Percentiles rank a stretch among this genome's conserved stretches.
Conservation (phyloP, 257 asterid genomes). For the Echium plantagineum region DNA sequence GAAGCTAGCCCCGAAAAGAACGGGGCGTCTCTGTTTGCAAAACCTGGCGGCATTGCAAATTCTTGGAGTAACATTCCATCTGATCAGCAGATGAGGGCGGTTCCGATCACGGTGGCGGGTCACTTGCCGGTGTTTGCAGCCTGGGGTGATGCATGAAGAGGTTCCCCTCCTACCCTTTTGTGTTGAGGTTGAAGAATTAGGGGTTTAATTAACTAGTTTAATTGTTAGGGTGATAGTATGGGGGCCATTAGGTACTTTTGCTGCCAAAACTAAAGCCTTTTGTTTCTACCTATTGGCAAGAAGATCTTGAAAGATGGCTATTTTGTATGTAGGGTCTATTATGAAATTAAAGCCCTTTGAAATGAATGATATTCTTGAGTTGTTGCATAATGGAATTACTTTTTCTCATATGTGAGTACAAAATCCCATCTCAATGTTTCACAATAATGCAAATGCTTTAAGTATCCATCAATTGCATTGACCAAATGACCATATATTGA, state of each 20-base stretch:
- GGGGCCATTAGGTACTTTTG: slow-evolving; percentile 13
- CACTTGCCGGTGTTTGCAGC: slow-evolving; percentile 70
- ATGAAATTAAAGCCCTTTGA: slow-evolving; percentile 1
- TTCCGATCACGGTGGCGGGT: slow-evolving; percentile 36
- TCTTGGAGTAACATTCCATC: slow-evolving; percentile 31
- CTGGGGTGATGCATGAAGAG: slow-evolving; percentile 43
- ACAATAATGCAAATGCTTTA: slow-evolving; percentile 24
- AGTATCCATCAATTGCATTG: slow-evolving; percentile 15
- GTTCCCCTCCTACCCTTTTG: not conserved
- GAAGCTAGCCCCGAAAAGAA: slow-evolving; percentile 69
- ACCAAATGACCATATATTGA: slow-evolving; percentile 11
- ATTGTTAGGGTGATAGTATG: slow-evolving; percentile 10
- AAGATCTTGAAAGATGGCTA: slow-evolving; percentile 7
- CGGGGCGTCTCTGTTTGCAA: slow-evolving; percentile 17
- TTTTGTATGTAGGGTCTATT: not conserved
- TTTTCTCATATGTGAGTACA: slow-evolving; percentile 15
- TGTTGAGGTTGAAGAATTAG: slow-evolving; percentile 1
- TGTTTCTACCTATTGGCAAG: slow-evolving; percentile 15
- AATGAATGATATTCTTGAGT: slow-evolving; percentile 12
- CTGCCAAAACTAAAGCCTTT: slow-evolving; percentile 8
- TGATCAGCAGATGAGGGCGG: slow-evolving; percentile 30
- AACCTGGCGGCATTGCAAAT: slow-evolving; percentile 18
- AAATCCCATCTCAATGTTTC: slow-evolving; percentile 17
- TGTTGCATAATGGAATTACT: slow-evolving; percentile 12
- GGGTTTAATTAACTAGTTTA: slow-evolving; percentile 9